phyloP scores from a whole-genome alignment of 768 basidiomycete genomes.

The Calocybe gangraenosa region DNA sequence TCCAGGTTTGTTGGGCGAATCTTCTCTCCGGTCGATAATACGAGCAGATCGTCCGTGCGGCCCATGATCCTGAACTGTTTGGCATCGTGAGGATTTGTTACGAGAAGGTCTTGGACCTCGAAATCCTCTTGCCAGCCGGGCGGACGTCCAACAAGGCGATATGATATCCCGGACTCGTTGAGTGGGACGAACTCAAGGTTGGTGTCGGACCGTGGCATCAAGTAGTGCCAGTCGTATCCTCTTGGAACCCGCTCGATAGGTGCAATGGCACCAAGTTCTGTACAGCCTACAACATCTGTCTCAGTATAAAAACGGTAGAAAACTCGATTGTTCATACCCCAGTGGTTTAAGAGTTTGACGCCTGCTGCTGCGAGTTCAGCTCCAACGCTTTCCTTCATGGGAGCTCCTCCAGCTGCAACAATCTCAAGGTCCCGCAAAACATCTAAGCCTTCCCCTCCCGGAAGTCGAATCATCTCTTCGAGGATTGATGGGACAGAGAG shows the following conservation, averaged over 20 bases:
- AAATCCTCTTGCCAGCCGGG: constrained; percentile 30
- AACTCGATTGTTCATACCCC: constrained; percentile 26
- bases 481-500: constrained; percentile 37
- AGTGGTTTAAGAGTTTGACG: constrained; percentile 35
- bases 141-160: constrained; percentile 25
- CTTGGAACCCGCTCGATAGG: constrained; percentile 25
- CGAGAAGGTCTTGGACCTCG: constrained; percentile 35
- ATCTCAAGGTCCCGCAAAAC: constrained; percentile 27
- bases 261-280: constrained; percentile 34
- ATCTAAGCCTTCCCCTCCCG: constrained; percentile 22
- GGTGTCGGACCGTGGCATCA: constrained; percentile 30
- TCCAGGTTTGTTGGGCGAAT: constrained; percentile 31
- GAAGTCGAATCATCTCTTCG: constrained; percentile 28
- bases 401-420: constrained; percentile 34
- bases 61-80: constrained; percentile 32
- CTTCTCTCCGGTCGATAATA: constrained; percentile 41
- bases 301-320: background rate
- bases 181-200: constrained; percentile 24
- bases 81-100: constrained; percentile 24
- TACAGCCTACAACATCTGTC: constrained; percentile 21
- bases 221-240: constrained; percentile 34
- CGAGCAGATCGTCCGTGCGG: constrained; percentile 36
- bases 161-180: constrained; percentile 21
- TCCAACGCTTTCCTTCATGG: constrained; percentile 33
- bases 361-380: constrained; percentile 24